phyloP scores from a whole-genome alignment of 2,329 filamentous ascomycete genomes.

The Alternaria brassicicola region DNA sequence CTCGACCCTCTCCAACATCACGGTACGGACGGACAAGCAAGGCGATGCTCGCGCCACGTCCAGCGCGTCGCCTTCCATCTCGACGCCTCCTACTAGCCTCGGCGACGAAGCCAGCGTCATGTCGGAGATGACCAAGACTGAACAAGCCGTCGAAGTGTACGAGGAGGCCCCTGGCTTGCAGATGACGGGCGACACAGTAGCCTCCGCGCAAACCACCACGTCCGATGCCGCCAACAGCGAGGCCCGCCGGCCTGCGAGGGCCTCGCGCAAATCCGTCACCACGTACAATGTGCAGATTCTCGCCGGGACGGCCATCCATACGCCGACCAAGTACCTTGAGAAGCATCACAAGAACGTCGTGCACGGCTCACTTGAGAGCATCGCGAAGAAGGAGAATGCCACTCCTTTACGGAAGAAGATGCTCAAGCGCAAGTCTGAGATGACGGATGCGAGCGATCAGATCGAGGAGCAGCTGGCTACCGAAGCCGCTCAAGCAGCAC shows the following conservation, averaged over 20 bases:
- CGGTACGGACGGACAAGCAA: constrained; percentile 42
- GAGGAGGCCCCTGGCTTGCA: constrained; percentile 24
- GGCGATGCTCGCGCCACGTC: constrained; percentile 49
- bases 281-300: constrained; percentile 72
- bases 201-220: constrained; percentile 24
- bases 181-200: constrained; percentile 23
- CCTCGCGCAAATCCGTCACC: constrained; percentile 62
- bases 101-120: constrained; percentile 66
- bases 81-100: constrained; percentile 71
- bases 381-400: constrained; percentile 17
- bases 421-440: constrained; percentile 16
- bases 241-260: constrained; percentile 50
- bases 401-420: constrained; percentile 30
- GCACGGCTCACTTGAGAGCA: constrained; percentile 35
- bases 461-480: constrained; percentile 40
- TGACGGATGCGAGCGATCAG: constrained; percentile 28
- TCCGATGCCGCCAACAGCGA: constrained; percentile 29
- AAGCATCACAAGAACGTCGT: constrained; percentile 47
- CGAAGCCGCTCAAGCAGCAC: constrained; percentile 42
- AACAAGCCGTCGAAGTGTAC: constrained; percentile 32
- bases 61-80: constrained; percentile 62
- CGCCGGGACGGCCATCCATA: constrained; percentile 66
- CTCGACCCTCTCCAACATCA: constrained; percentile 52
- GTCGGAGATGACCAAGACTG: constrained; percentile 45
- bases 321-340: constrained; percentile 53